Conservation (phyloP, 2,329 filamentous ascomycete genomes). For the Aureobasidium sp. region DNA sequence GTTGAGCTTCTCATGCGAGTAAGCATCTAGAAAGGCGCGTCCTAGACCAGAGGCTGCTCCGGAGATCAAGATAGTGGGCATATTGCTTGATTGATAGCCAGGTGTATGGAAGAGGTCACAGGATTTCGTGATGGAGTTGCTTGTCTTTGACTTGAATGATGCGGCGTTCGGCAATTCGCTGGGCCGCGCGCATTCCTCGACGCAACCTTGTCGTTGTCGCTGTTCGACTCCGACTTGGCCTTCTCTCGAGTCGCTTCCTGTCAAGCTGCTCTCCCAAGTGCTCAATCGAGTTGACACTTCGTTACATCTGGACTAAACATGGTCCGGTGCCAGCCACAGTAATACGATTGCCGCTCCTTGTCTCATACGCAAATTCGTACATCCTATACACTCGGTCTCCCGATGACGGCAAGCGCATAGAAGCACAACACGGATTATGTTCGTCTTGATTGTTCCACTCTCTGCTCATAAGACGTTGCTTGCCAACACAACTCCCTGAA, state of each 20-base stretch:
- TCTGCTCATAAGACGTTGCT: not conserved
- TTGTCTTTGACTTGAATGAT: not conserved
- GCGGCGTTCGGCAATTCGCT: constrained; percentile 9
- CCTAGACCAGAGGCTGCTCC: constrained; percentile 36
- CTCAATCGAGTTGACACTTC: not conserved
- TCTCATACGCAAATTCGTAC: not conserved
- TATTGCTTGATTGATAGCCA: not conserved
- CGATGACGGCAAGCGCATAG: not conserved
- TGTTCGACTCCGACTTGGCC: not conserved
- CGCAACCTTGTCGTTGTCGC: constrained; percentile 3
- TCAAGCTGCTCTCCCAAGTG: not conserved
- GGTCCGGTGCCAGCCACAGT: not conserved
- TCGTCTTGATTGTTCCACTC: not conserved
- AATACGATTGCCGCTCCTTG: not conserved
- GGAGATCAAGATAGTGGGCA: constrained; percentile 29
- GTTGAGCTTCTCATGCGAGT: constrained; percentile 20
- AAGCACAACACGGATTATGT: constrained; percentile 5
- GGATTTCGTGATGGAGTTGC: not conserved
- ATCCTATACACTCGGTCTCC: not conserved
- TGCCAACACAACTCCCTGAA: constrained; percentile 5
- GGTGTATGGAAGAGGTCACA: not conserved
- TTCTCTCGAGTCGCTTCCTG: not conserved
- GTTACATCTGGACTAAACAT: not conserved
- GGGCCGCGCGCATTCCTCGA: not conserved
- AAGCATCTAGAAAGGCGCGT: constrained; percentile 29